These are phyloP conservation scores for Aspergillus hancockii DNA, from an alignment of 495 filamentous ascomycete species.

Conservation along the genomic window DNA sequence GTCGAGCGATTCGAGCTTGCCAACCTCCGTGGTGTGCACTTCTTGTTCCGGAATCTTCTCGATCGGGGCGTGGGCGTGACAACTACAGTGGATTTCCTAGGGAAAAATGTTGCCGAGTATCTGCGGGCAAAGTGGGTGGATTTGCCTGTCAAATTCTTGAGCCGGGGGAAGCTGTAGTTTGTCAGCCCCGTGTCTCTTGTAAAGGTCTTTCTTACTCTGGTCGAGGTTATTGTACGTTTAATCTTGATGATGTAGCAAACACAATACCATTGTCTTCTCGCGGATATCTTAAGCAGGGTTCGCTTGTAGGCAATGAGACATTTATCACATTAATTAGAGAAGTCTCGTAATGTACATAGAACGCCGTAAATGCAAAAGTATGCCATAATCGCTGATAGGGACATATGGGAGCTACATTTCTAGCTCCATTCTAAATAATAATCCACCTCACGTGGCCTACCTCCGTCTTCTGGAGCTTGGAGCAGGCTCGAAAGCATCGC, in stretches of 20 bases:
- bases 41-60: slow-evolving; percentile 54
- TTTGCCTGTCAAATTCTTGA: slow-evolving; percentile 45
- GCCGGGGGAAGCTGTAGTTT: slow-evolving; percentile 35
- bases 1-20: slow-evolving; percentile 55
- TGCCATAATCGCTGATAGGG: not conserved
- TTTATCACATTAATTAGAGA: not conserved
- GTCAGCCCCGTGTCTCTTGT: not conserved
- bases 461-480: slow-evolving; percentile 26
- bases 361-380: not conserved
- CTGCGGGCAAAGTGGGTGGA: slow-evolving; percentile 50
- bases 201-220: not conserved
- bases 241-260: not conserved
- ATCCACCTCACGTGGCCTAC: slow-evolving; percentile 1
- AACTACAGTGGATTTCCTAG: slow-evolving; percentile 52
- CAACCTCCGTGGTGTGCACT: slow-evolving; percentile 49
- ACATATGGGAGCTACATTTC: not conserved
- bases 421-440: not conserved
- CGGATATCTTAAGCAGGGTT: not conserved
- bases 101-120: slow-evolving; percentile 59
- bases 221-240: not conserved
- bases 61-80: slow-evolving; percentile 55
- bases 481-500: slow-evolving; percentile 78
- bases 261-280: not conserved
- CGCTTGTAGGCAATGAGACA: not conserved
- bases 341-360: not conserved